These are phyloP conservation scores for Colletotrichum higginsianum DNA, from an alignment of 2,329 filamentous ascomycete species.

Conservation along the genomic window DNA sequence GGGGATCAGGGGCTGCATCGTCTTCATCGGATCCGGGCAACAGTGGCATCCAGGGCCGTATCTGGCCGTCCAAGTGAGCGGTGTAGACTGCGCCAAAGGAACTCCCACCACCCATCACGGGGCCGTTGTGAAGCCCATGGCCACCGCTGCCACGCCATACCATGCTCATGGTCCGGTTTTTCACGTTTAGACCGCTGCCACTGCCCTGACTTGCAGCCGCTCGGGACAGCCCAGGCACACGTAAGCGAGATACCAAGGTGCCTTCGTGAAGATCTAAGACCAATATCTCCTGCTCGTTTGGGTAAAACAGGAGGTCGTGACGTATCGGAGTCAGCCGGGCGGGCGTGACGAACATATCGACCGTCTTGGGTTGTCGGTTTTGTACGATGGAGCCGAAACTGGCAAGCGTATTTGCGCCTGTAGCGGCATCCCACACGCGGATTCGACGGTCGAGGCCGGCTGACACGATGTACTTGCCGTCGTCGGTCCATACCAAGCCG, in stretches of 20 bases:
- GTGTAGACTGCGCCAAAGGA: conserved; percentile 78
- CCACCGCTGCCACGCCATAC: conserved; percentile 80
- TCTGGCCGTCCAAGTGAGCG: conserved; percentile 86
- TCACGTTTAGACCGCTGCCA: conserved; percentile 69
- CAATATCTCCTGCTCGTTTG: conserved; percentile 86
- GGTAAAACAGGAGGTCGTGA: conserved; percentile 82
- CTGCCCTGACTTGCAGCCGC: conserved; percentile 63
- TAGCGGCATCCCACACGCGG: conserved; percentile 87
- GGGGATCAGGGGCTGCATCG: conserved; percentile 59
- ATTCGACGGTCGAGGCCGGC: conserved; percentile 88
- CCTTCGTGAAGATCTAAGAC: conserved; percentile 86
- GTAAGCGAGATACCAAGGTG: conserved; percentile 77
- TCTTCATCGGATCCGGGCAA: conserved; percentile 66
- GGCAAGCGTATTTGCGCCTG: conserved; percentile 87
- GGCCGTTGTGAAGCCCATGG: conserved; percentile 67
- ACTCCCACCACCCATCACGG: conserved; percentile 72
- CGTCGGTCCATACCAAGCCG: conserved; percentile 86
- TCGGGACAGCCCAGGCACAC: conserved; percentile 71
- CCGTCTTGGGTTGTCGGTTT: conserved; percentile 76
- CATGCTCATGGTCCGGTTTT: conserved; percentile 80
- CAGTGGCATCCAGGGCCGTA: conserved; percentile 82
- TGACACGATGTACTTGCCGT: conserved; percentile 82
- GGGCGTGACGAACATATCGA: conserved; percentile 76
- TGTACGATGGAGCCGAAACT: conserved; percentile 88
- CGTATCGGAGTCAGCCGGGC: conserved; percentile 67